Conservation (phyloP, 768 basidiomycete species). For the Tulasnella sp. region DNA sequence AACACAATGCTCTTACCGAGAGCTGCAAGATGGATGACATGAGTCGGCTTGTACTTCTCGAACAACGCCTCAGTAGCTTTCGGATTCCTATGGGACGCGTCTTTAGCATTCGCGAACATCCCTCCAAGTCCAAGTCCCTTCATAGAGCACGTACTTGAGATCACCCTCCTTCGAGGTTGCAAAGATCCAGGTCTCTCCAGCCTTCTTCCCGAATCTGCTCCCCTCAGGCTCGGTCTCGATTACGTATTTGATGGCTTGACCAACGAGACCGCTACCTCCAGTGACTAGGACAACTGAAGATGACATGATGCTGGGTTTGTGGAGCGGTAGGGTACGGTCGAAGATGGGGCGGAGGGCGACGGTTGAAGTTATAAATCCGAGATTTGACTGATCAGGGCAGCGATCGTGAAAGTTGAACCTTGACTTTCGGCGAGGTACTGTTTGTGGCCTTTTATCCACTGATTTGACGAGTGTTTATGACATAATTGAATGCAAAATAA, state of each 20-base stretch:
- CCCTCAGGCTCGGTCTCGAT: constrained; percentile 69
- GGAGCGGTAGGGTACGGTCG: not conserved
- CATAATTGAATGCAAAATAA: too few relatives aligned
- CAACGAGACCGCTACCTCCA: constrained; percentile 78
- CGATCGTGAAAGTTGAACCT: too few relatives aligned
- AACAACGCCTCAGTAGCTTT: constrained; percentile 61
- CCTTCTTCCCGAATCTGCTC: constrained; percentile 62
- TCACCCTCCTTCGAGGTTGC: constrained; percentile 69
- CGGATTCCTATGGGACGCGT: constrained; percentile 41
- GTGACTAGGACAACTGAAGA: constrained; percentile 58
- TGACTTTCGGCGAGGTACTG: too few relatives aligned
- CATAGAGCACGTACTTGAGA: constrained; percentile 44
- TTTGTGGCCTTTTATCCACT: too few relatives aligned
- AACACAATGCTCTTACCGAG: constrained; percentile 42
- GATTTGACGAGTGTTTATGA: too few relatives aligned
- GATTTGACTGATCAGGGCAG: too few relatives aligned
- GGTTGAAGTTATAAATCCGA: not conserved
- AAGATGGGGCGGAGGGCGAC: not conserved
- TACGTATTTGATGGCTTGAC: constrained; percentile 67
- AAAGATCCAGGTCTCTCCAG: constrained; percentile 82
- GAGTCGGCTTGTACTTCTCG: constrained; percentile 85
- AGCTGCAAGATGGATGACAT: constrained; percentile 94
- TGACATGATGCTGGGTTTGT: not conserved
- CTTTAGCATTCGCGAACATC: not conserved
- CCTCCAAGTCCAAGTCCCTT: not conserved